phyloP scores from a whole-genome alignment of 2,329 filamentous ascomycete species.

The Penicillium palitans region DNA sequence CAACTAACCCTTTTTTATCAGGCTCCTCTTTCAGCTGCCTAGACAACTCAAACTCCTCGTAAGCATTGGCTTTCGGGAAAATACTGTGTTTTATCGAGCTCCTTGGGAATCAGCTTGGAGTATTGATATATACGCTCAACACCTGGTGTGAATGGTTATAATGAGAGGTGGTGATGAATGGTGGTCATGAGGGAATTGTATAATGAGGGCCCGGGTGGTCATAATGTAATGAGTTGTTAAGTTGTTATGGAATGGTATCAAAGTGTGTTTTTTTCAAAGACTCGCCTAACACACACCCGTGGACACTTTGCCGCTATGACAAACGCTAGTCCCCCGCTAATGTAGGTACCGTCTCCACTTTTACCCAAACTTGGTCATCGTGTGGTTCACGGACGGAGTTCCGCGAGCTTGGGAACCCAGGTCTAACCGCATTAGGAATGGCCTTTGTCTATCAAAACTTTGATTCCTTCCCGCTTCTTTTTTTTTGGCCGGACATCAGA shows the following conservation, averaged over 20 bases:
- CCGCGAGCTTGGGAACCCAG: not conserved
- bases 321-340: not conserved
- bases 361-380: not conserved
- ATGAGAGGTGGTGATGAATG: not conserved
- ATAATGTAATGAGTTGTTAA: constrained; percentile 3
- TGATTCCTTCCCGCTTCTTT: not conserved
- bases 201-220: not conserved
- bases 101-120: not conserved
- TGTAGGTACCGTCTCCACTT: not conserved
- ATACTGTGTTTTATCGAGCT: not conserved
- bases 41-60: constrained; percentile 27
- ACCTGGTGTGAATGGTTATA: not conserved
- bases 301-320: too few species aligned
- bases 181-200: not conserved
- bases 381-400: not conserved
- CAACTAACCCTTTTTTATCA: not conserved
- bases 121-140: not conserved
- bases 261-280: not conserved
- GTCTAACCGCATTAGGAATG: not conserved
- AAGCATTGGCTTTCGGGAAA: not conserved
- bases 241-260: not conserved
- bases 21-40: constrained; percentile 28
- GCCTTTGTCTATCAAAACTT: not conserved
- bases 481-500: not conserved
- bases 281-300: not conserved